Percentiles rank a stretch among this genome's conserved stretches.
Conservation (phyloP, 1,284 basidiomycete species). For the Lentinus polychrous region DNA sequence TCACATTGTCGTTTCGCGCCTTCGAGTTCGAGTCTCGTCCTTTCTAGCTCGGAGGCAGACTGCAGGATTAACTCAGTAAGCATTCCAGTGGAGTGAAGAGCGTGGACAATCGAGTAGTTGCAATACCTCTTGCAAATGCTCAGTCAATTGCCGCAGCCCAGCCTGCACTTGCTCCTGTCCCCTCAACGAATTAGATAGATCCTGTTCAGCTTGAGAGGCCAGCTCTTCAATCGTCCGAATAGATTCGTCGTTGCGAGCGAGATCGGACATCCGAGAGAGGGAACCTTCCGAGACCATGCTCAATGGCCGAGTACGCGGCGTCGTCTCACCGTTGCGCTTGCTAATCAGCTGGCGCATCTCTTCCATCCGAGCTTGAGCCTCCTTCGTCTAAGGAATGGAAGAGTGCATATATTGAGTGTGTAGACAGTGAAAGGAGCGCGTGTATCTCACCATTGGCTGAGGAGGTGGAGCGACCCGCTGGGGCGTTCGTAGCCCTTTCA, state of each 20-base stretch:
- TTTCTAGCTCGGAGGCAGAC: conserved; percentile 54
- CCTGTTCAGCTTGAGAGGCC: conserved; percentile 50
- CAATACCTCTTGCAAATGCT: conserved; percentile 50
- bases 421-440: background rate
- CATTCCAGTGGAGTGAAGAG: too few species aligned
- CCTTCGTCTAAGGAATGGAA: conserved; percentile 46
- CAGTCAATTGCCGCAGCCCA: conserved; percentile 41
- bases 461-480: conserved; percentile 25
- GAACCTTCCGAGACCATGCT: conserved; percentile 23
- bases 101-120: too few species aligned
- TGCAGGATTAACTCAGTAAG: too few species aligned
- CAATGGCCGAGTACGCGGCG: conserved; percentile 38
- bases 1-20: conserved; percentile 69
- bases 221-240: conserved; percentile 41
- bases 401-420: background rate
- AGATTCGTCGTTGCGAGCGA: conserved; percentile 13
- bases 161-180: conserved; percentile 46
- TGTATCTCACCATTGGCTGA: conserved; percentile 18
- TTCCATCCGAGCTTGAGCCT: conserved; percentile 66
- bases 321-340: conserved; percentile 46
- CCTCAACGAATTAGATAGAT: conserved; percentile 41
- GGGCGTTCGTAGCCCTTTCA: conserved; percentile 39
- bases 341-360: conserved; percentile 71
- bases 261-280: background rate
- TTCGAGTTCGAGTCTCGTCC: conserved; percentile 56